Conservation (phyloP, 352 stramenopile species). For the Plasmopara viticola region DNA sequence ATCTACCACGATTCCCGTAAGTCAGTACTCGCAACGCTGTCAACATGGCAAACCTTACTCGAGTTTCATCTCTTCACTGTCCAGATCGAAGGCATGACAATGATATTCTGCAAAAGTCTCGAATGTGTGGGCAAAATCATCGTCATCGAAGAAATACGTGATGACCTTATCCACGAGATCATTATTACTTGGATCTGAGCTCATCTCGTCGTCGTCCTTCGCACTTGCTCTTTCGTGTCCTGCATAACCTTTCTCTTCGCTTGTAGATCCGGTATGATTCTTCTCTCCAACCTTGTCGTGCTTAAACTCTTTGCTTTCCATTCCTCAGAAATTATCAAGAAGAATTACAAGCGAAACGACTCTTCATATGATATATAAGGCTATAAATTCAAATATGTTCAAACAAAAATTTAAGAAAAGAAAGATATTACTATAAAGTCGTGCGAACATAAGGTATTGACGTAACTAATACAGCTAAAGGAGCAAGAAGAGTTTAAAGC, state of each 20-base stretch:
- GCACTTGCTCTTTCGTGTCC: conserved; percentile 18
- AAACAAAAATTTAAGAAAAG: too few relatives aligned
- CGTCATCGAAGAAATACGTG: conserved; percentile 74
- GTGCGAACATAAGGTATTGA: too few relatives aligned
- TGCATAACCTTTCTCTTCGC: conserved; percentile 21
- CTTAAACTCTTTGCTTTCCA: conserved; percentile 33
- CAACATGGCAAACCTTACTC: conserved; percentile 12
- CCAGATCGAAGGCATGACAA: conserved; percentile 58
- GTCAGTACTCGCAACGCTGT: neutral
- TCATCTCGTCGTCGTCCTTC: conserved; percentile 26
- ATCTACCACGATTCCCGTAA: conserved; percentile 24
- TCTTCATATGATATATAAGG: neutral
- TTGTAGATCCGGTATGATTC: neutral
- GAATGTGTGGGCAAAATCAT: conserved; percentile 68
- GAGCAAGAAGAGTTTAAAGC: too few relatives aligned
- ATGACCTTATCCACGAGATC: conserved; percentile 61
- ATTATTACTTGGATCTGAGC: conserved; percentile 14
- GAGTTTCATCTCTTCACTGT: conserved; percentile 76
- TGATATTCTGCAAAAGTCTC: conserved; percentile 60
- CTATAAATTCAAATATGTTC: too few relatives aligned
- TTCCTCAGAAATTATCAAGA: conserved; percentile 3
- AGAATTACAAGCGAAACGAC: neutral
- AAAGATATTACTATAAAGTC: too few relatives aligned
- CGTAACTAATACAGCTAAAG: too few relatives aligned
- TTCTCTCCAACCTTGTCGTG: conserved; percentile 25